Conservation (phyloP, 2,329 filamentous ascomycete genomes). For the Verticillium isaacii region DNA sequence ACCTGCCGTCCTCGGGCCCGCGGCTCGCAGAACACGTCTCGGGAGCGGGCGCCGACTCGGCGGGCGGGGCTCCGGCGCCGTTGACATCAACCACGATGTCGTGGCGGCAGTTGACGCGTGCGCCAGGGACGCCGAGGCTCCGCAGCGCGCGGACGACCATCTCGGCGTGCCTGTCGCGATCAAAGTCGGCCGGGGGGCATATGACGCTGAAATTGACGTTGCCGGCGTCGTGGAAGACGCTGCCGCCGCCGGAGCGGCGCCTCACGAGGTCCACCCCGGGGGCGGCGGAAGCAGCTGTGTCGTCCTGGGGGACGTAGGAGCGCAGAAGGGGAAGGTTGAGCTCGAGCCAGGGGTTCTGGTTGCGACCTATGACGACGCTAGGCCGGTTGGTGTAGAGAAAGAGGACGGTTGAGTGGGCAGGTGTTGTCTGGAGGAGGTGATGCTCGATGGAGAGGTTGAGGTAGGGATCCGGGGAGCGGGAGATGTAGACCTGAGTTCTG, state of each 20-base stretch:
- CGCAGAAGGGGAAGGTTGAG: conserved; percentile 64
- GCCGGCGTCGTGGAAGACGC: conserved; percentile 89
- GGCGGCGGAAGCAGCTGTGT: conserved; percentile 10
- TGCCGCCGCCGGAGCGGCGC: conserved; percentile 80
- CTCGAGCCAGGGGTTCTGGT: conserved; percentile 97
- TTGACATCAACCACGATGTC: conserved; percentile 74
- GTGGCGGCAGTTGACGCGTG: conserved; percentile 81
- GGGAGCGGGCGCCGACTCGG: conserved; percentile 3
- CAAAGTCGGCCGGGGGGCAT: conserved; percentile 69
- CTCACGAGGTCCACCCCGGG: conserved; percentile 59
- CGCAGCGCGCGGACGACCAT: conserved; percentile 87
- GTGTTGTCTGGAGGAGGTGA: conserved; percentile 72
- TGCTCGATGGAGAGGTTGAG: conserved; percentile 94
- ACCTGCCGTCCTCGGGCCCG: not conserved
- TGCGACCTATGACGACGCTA: conserved; percentile 86
- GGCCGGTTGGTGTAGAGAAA: conserved; percentile 87
- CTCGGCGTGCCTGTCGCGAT: conserved; percentile 80
- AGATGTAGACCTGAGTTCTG: conserved; percentile 65
- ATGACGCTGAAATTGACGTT: conserved; percentile 97
- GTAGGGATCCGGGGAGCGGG: conserved; percentile 67
- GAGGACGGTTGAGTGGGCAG: conserved; percentile 68
- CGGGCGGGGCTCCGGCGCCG: not conserved
- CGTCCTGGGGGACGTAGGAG: not conserved
- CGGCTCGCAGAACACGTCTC: not conserved
- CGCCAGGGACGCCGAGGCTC: conserved; percentile 49